A percentile compares a stretch with the other conserved stretches of the same genome.
Conservation (phyloP, 2,329 filamentous ascomycete genomes). For the Fusarium brevicatenulatum region DNA sequence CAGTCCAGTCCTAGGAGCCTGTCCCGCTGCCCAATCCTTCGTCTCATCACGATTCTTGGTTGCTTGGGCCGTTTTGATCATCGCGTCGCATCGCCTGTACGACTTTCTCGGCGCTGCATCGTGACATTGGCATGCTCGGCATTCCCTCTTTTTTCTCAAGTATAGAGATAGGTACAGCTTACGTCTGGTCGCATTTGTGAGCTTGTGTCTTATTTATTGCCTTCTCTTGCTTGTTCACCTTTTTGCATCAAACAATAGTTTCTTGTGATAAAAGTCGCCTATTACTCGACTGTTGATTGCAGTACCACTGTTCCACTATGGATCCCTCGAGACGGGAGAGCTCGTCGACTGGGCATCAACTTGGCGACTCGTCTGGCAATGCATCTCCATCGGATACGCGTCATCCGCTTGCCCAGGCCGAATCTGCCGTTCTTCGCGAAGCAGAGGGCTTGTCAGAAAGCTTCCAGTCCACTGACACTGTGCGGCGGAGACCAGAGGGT, state of each 20-base stretch:
- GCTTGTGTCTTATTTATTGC: background rate
- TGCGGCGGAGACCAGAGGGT: slow-evolving; percentile 66
- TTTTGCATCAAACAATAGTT: slow-evolving; percentile 15
- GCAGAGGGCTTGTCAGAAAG: slow-evolving; percentile 63
- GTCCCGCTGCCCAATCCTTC: slow-evolving; percentile 15
- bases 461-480: slow-evolving; percentile 68
- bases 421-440: slow-evolving; percentile 48
- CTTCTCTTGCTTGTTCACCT: slow-evolving; percentile 11
- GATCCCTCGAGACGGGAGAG: slow-evolving; percentile 53
- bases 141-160: slow-evolving; percentile 39
- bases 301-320: slow-evolving; percentile 50
- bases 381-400: slow-evolving; percentile 64
- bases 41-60: slow-evolving; percentile 6
- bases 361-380: slow-evolving; percentile 50
- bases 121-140: slow-evolving; percentile 45
- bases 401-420: slow-evolving; percentile 51
- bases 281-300: slow-evolving; percentile 11
- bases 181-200: slow-evolving; percentile 10
- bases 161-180: slow-evolving; percentile 21
- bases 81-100: slow-evolving; percentile 23
- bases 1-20: background rate
- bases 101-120: slow-evolving; percentile 29
- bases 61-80: slow-evolving; percentile 29
- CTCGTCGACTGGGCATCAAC: slow-evolving; percentile 51
- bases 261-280: slow-evolving; percentile 10